phyloP scores from a whole-genome alignment of 2,329 filamentous ascomycete species.

The Thielaviopsis cerberus region DNA sequence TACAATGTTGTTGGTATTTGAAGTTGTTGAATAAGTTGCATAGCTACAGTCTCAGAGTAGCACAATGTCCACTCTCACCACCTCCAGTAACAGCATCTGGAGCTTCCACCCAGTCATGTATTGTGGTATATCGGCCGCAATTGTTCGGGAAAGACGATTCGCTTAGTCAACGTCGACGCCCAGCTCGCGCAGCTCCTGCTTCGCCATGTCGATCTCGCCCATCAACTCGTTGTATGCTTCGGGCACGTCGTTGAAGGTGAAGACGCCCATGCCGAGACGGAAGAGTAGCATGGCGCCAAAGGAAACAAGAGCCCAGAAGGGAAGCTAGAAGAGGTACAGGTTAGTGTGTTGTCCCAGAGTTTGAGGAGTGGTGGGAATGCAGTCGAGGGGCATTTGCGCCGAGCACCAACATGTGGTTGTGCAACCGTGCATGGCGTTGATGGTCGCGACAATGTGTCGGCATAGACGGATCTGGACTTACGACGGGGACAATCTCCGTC shows the following conservation, averaged over 20 bases:
- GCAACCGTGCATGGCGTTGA: background rate
- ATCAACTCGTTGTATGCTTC: constrained; percentile 71
- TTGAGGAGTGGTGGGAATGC: background rate
- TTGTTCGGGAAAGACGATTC: background rate
- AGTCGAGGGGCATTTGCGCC: background rate
- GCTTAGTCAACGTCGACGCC: constrained; percentile 60
- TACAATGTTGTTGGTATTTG: background rate
- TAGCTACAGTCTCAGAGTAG: background rate
- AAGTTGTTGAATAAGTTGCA: background rate
- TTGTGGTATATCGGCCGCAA: background rate
- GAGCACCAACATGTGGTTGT: background rate
- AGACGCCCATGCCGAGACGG: constrained; percentile 77
- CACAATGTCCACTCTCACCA: background rate
- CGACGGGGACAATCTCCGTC: constrained; percentile 71
- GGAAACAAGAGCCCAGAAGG: constrained; percentile 78
- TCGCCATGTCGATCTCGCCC: constrained; percentile 61
- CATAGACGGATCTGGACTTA: constrained; percentile 27
- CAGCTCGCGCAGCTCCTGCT: constrained; percentile 51
- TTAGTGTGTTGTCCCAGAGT: background rate
- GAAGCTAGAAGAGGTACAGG: constrained; percentile 40
- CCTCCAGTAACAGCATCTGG: background rate
- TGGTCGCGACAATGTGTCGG: background rate
- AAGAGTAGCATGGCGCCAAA: constrained; percentile 85
- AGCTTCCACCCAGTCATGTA: background rate
- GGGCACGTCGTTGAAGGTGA: constrained; percentile 93